These are phyloP conservation scores for Suhomyces sp. DNA, from an alignment of 805 yeast genomes.

Conservation along the genomic window DNA sequence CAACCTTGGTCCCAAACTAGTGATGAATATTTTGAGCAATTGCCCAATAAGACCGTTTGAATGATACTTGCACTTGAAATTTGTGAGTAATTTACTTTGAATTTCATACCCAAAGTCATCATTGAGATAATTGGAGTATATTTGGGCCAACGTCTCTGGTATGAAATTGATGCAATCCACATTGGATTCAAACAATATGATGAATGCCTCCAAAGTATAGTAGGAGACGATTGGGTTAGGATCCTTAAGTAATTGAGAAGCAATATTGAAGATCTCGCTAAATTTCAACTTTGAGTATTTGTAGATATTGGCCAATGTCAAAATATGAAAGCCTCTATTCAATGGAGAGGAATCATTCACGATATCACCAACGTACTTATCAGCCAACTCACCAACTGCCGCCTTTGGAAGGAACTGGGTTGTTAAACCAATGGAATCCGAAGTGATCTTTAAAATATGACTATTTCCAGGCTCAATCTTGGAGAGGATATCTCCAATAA, in stretches of 20 bases:
- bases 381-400: conserved; percentile 23
- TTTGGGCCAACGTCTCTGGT: conserved; percentile 34
- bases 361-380: conserved; percentile 52
- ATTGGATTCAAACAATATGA: conserved; percentile 56
- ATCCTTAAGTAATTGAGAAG: conserved; percentile 63
- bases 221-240: conserved; percentile 84
- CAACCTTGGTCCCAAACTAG: conserved; percentile 40
- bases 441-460: conserved; percentile 45
- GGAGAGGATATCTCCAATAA: conserved; percentile 52
- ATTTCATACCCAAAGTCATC: conserved; percentile 39
- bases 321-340: conserved; percentile 46
- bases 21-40: conserved; percentile 30
- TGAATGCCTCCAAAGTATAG: conserved; percentile 64
- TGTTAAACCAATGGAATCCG: conserved; percentile 59
- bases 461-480: conserved; percentile 40
- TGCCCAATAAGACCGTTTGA: conserved; percentile 23
- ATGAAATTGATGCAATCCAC: conserved; percentile 45
- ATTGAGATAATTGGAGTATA: conserved; percentile 34
- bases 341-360: conserved; percentile 65
- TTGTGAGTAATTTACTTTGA: conserved; percentile 30
- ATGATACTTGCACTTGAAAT: conserved; percentile 33
- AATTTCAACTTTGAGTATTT: conserved; percentile 28
- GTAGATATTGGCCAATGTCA: conserved; percentile 31
- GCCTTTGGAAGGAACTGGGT: conserved; percentile 19
- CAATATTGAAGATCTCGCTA: conserved; percentile 51